Conservation (phyloP, 805 yeast genomes). For the Candida michaelii region DNA sequence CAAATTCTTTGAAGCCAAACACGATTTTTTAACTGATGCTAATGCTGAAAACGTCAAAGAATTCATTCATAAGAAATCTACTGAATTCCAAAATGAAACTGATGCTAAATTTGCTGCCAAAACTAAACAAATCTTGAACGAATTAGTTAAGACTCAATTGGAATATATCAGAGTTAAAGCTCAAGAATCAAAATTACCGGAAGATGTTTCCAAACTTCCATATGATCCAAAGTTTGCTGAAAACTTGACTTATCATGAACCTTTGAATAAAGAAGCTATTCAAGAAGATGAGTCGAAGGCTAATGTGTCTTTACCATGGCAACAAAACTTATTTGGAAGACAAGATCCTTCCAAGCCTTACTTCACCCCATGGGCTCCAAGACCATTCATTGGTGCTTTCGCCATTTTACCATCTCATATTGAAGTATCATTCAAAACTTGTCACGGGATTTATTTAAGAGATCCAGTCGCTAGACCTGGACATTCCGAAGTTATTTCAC, state of each 20-base stretch:
- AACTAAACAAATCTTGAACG: conserved; percentile 37
- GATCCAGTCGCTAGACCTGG: conserved; percentile 98
- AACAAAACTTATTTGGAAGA: conserved; percentile 74
- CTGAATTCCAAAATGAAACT: conserved; percentile 28
- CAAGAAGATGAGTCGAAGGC: conserved; percentile 51
- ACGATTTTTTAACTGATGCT: conserved; percentile 21
- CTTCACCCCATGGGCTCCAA: conserved; percentile 96
- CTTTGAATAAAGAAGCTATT: conserved; percentile 45
- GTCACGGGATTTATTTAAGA: conserved; percentile 95
- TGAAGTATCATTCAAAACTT: conserved; percentile 85
- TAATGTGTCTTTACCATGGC: conserved; percentile 73
- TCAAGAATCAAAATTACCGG: conserved; percentile 28
- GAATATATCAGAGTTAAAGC: conserved; percentile 33
- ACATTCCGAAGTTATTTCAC: conserved; percentile 91
- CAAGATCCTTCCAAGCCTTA: conserved; percentile 73
- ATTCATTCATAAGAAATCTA: conserved; percentile 33
- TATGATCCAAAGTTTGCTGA: conserved; percentile 27
- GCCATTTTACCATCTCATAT: conserved; percentile 90
- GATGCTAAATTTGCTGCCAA: conserved; percentile 33
- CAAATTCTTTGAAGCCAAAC: conserved; percentile 27
- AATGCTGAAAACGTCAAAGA: conserved; percentile 23
- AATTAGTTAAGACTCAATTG: conserved; percentile 33
- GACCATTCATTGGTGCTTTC: conserved; percentile 90
- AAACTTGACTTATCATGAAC: conserved; percentile 30
- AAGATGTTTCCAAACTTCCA: conserved; percentile 25